Conservation (phyloP, 495 filamentous ascomycete genomes). For the Talaromyces thailandensis region DNA sequence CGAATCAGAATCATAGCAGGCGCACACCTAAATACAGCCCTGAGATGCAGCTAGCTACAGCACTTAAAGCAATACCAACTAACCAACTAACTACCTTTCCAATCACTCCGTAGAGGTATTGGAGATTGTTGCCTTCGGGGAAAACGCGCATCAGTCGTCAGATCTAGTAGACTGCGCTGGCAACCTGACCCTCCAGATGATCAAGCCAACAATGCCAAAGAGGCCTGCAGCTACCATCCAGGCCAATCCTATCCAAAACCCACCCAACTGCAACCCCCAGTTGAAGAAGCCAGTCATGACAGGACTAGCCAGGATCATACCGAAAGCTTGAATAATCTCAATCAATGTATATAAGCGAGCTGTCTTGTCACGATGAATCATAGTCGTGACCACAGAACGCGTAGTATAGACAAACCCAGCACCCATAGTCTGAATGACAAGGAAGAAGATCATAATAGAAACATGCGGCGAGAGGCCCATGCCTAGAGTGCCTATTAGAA, state of each 20-base stretch:
- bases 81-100: neutral
- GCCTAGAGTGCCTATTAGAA: constrained; percentile 37
- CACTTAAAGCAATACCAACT: too few species aligned
- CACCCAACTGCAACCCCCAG: constrained; percentile 36
- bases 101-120: neutral
- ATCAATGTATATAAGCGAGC: constrained; percentile 49
- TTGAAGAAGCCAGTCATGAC: constrained; percentile 46
- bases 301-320: constrained; percentile 44
- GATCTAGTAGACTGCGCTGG: constrained; percentile 12
- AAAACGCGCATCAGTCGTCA: neutral
- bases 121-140: neutral
- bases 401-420: constrained; percentile 34
- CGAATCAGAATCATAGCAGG: neutral
- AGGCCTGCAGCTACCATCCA: constrained; percentile 42
- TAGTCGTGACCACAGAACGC: constrained; percentile 42
- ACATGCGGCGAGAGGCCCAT: constrained; percentile 34
- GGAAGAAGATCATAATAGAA: constrained; percentile 30
- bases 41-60: neutral
- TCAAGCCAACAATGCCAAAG: constrained; percentile 27
- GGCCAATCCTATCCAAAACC: constrained; percentile 43
- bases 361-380: constrained; percentile 44
- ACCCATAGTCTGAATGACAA: constrained; percentile 41
- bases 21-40: too few species aligned
- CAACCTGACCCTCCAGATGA: constrained; percentile 29
- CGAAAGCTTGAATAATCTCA: constrained; percentile 45